A percentile compares a stretch with the other conserved stretches of the same genome.
Conservation (phyloP, 2,329 filamentous ascomycete genomes). For the Colletotrichum spinosum region DNA sequence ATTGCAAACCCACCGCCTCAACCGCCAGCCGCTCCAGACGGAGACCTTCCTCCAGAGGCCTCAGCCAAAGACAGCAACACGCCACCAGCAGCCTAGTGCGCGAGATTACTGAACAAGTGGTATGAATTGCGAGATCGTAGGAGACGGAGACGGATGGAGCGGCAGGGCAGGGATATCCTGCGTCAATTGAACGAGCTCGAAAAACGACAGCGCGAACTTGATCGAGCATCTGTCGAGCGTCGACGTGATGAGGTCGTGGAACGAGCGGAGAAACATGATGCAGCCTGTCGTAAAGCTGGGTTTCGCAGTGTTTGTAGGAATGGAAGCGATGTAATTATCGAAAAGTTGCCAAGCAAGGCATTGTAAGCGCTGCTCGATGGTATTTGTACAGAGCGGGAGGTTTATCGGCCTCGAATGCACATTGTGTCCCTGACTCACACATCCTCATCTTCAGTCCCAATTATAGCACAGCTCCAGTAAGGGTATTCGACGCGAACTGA, state of each 20-base stretch:
- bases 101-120: neutral
- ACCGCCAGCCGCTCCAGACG: conserved; percentile 14
- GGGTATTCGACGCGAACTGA: conserved; percentile 84
- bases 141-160: neutral
- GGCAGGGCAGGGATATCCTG: too few species aligned
- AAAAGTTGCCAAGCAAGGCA: conserved; percentile 32
- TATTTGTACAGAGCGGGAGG: conserved; percentile 30
- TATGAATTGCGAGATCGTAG: neutral
- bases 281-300: too few species aligned
- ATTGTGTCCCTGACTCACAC: neutral
- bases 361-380: conserved; percentile 5
- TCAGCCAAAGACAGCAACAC: conserved; percentile 31
- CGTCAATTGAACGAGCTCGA: too few species aligned
- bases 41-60: conserved; percentile 5
- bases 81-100: conserved; percentile 16
- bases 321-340: conserved; percentile 13
- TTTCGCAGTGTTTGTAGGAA: neutral
- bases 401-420: conserved; percentile 20
- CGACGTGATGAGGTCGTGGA: too few species aligned
- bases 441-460: neutral
- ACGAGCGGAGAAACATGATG: too few species aligned
- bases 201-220: too few species aligned
- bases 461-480: conserved; percentile 57
- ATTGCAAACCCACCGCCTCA: conserved; percentile 52
- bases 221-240: too few species aligned